These are phyloP conservation scores for Dunaliella salina DNA, from an alignment of 163 green algal species.

Conservation along the genomic window DNA sequence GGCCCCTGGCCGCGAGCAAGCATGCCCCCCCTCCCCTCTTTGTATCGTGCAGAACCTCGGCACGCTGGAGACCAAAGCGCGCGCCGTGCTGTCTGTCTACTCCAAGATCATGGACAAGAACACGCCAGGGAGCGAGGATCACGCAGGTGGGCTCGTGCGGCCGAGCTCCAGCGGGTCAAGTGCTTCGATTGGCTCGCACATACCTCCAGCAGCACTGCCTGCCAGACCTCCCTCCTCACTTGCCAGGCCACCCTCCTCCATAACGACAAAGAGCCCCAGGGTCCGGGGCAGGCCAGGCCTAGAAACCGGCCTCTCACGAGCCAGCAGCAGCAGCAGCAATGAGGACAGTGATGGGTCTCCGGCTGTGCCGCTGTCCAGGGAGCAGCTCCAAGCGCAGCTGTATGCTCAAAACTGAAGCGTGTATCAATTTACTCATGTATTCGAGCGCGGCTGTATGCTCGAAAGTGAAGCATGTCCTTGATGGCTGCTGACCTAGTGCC, in stretches of 20 bases:
- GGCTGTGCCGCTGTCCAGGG: not conserved
- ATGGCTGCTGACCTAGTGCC: not conserved
- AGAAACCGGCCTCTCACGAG: not conserved
- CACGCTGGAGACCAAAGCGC: conserved; percentile 2
- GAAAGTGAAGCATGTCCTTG: too few species aligned
- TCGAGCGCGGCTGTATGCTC: not conserved
- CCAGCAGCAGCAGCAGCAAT: not conserved
- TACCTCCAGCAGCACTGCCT: not conserved
- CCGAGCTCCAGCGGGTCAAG: not conserved
- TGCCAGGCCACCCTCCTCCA: not conserved
- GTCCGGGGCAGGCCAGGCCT: not conserved
- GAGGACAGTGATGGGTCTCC: conserved; percentile 6
- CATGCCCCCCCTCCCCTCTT: too few species aligned
- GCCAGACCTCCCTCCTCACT: not conserved
- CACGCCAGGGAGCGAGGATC: not conserved
- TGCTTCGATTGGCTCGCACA: not conserved
- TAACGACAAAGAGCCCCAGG: not conserved
- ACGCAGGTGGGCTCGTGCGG: not conserved
- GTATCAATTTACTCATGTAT: too few species aligned
- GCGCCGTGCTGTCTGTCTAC: conserved; percentile 6
- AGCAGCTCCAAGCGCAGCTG: conserved; percentile 5
- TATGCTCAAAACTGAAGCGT: not conserved
- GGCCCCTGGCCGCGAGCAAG: not conserved
- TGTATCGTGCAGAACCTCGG: conserved; percentile 12
- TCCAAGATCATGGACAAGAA: not conserved